These are phyloP conservation scores for Acmispon strigosus DNA, from an alignment of 306 rosid species.

Conservation along the genomic window DNA sequence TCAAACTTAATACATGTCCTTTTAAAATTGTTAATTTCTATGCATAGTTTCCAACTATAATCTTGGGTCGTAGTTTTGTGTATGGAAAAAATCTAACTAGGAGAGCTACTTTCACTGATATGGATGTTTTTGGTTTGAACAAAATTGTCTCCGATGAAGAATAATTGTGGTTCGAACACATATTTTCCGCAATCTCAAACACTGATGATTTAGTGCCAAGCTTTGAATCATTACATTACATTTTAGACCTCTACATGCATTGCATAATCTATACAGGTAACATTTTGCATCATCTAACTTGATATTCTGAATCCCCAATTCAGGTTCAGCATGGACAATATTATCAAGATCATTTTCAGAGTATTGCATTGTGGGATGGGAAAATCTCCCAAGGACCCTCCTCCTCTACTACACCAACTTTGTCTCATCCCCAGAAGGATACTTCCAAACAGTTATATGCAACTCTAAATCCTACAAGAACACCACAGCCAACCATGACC, in stretches of 20 bases:
- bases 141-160: too few relatives aligned
- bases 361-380: constrained; percentile 85
- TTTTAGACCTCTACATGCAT: neutral
- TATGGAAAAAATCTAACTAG: too few relatives aligned
- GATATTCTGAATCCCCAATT: neutral
- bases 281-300: neutral
- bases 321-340: constrained; percentile 96
- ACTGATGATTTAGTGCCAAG: neutral
- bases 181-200: too few relatives aligned
- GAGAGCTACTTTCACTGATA: too few relatives aligned
- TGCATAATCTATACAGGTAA: neutral
- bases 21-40: neutral
- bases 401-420: constrained; percentile 91
- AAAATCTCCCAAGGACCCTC: constrained; percentile 84
- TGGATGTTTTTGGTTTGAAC: too few relatives aligned
- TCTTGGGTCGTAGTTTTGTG: too few relatives aligned
- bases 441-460: constrained; percentile 84
- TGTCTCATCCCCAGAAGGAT: constrained; percentile 89
- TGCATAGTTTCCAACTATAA: neutral
- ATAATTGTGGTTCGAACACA: too few relatives aligned
- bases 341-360: constrained; percentile 83
- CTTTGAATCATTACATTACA: neutral
- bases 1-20: too few relatives aligned
- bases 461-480: constrained; percentile 60
- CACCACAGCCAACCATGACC: constrained; percentile 81